Percentiles rank a stretch among this genome's conserved stretches.
Evolutionary conservation across 2,329 filamentous ascomycete genomes (phyloP).

Genomic region (Diaporthe helianthi): DNA sequence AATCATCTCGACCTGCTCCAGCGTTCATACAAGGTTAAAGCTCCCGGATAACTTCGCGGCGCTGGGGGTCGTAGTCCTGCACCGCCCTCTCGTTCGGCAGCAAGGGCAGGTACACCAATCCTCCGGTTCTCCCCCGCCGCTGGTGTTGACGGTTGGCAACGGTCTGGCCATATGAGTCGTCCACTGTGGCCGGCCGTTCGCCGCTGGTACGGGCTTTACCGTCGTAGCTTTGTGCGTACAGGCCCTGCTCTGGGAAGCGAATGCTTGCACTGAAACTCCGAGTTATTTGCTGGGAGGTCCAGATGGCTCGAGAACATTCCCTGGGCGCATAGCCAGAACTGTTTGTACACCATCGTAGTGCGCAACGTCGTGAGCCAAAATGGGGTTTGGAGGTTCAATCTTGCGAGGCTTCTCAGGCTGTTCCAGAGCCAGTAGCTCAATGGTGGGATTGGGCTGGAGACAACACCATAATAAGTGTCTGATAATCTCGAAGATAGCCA

Average conservation of each 20-base stretch:
- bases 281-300: too few relatives aligned
- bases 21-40: conserved; percentile 26
- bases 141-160: not conserved
- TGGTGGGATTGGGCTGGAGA: too few relatives aligned
- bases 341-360: too few relatives aligned
- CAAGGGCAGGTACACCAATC: conserved; percentile 26
- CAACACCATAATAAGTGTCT: too few relatives aligned
- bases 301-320: too few relatives aligned
- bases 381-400: too few relatives aligned
- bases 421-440: too few relatives aligned
- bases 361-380: too few relatives aligned
- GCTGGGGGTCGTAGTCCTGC: conserved; percentile 18
- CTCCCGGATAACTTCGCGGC: conserved; percentile 15
- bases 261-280: too few relatives aligned
- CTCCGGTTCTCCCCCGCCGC: not conserved
- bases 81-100: conserved; percentile 22
- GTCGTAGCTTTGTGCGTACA: conserved; percentile 28
- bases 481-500: too few relatives aligned
- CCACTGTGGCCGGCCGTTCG: conserved; percentile 23
- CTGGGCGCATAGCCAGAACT: too few relatives aligned
- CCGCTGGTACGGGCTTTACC: not conserved
- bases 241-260: not conserved
- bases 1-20: conserved; percentile 26
- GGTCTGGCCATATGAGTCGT: conserved; percentile 30
- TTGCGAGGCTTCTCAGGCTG: too few relatives aligned